These are phyloP conservation scores for Pholiota conissans DNA, from an alignment of 768 basidiomycete species.

Conservation along the genomic window DNA sequence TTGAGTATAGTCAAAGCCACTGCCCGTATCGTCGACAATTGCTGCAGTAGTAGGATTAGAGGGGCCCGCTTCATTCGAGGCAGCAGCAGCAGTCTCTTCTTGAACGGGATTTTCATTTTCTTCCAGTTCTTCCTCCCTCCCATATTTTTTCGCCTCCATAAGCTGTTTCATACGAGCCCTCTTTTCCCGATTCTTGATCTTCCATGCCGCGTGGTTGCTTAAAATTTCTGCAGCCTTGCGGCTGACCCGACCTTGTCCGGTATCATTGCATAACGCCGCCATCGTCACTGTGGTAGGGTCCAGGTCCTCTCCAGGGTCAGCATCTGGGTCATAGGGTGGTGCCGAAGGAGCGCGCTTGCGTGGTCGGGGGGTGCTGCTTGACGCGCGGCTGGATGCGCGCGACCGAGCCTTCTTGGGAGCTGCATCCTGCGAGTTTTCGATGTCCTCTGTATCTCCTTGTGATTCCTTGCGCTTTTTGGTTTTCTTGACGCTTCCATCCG, in stretches of 20 bases:
- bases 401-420: conserved; percentile 12
- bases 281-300: conserved; percentile 86
- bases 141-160: conserved; percentile 79
- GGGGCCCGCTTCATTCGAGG: conserved; percentile 14
- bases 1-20: conserved; percentile 72
- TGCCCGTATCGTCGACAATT: conserved; percentile 43
- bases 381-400: conserved; percentile 23
- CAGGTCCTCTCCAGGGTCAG: conserved; percentile 72
- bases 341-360: conserved; percentile 50
- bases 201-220: conserved; percentile 72
- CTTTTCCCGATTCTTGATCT: conserved; percentile 65
- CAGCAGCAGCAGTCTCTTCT: conserved; percentile 15
- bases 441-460: conserved; percentile 9
- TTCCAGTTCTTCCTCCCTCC: conserved; percentile 51
- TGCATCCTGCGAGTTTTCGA: conserved; percentile 12
- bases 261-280: conserved; percentile 77
- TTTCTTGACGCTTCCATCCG: conserved; percentile 5
- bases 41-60: conserved; percentile 16
- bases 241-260: conserved; percentile 76
- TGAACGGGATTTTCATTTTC: conserved; percentile 22
- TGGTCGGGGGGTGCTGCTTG: conserved; percentile 29
- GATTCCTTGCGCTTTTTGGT: conserved; percentile 12
- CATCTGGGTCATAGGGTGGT: conserved; percentile 56
- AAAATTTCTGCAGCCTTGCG: conserved; percentile 74
- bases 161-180: conserved; percentile 58